Evolutionary conservation across 1,284 basidiomycete species (phyloP), one percentile per base, ranked within the genome.

Genomic region (Phellinidium pouzarii): DNA sequence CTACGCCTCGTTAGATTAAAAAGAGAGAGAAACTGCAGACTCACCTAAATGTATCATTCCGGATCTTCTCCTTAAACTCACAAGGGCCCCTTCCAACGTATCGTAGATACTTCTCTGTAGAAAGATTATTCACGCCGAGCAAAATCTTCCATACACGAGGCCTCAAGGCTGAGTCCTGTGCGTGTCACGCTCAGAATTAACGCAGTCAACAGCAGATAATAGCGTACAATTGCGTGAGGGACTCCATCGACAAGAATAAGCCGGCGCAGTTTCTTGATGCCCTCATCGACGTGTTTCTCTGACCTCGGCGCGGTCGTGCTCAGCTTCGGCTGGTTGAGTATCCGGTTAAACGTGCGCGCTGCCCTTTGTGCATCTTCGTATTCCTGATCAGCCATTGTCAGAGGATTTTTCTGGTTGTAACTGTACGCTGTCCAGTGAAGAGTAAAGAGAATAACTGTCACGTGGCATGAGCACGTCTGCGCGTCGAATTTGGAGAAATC

Each of bases 91-190:
- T 76, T 29, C 83, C 78, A 19, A 94, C 89, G 68, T 90, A 93
- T 61, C 80, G 72, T 42, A 94, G 72, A 65, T 92, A 96, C 2
- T 79, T 80, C 43, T 87, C 81, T 6, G 84, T 78, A 25, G 87
- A 77, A 3, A 95, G 65, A 20, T 87, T 81, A 53, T 86, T 83
- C 1, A 95, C 84, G 45, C 84, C 80, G 38, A 97, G 73, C 37
- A 96, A 76, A 49, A 96, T 85, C 70, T 95, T 95, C 94, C 94
- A 97, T 72, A 92, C 84, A 50, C 86, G 75, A 37, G 88, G 86
- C 31, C 88, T 78, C 29, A 91, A 69, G 5, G 83, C 84, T 22
- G 83, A 68, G 60, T 91, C 88, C 87, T 91, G 46, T 40, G 37
- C 38, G 53, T 11, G 22, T 40, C 29, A 17, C 27, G 7, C 20